Percentiles rank a stretch among this genome's conserved stretches.
Conservation (phyloP, 805 yeast species). For the Barnettozyma sucrosica region DNA sequence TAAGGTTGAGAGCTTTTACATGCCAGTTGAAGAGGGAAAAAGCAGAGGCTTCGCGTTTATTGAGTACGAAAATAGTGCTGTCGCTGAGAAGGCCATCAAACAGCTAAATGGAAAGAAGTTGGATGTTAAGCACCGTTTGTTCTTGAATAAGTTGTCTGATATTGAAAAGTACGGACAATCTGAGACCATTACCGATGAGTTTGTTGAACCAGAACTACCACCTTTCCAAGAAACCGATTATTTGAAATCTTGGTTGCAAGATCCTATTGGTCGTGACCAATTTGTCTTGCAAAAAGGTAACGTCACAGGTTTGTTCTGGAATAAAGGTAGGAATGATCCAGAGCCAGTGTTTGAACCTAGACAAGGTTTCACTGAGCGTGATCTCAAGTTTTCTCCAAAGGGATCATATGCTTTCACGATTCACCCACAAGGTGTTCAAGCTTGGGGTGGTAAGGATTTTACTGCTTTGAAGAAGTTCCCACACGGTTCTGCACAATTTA, state of each 20-base stretch:
- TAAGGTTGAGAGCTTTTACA: constrained; percentile 65
- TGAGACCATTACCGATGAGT: constrained; percentile 55
- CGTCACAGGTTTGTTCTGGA: constrained; percentile 82
- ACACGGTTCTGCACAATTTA: constrained; percentile 84
- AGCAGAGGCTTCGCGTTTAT: constrained; percentile 85
- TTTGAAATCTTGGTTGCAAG: constrained; percentile 87
- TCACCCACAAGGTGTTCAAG: constrained; percentile 91
- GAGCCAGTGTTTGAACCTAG: constrained; percentile 76
- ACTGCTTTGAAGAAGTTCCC: constrained; percentile 68
- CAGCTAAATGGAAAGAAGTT: constrained; percentile 82
- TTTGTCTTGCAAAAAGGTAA: constrained; percentile 74
- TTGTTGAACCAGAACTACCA: constrained; percentile 66
- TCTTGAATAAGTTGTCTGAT: constrained; percentile 77
- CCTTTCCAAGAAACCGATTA: constrained; percentile 73
- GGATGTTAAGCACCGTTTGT: constrained; percentile 87
- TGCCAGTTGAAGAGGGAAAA: constrained; percentile 76
- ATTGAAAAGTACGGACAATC: constrained; percentile 71
- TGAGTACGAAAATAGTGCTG: constrained; percentile 62
- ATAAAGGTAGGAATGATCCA: constrained; percentile 62
- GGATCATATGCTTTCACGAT: constrained; percentile 85
- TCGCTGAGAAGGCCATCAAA: constrained; percentile 75
- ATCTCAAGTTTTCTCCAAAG: constrained; percentile 85
- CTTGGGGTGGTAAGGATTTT: constrained; percentile 90
- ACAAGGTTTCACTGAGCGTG: constrained; percentile 80
- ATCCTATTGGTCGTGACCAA: constrained; percentile 86